Percentiles rank a stretch among this genome's conserved stretches.
These are phyloP conservation scores for Rosa rugosa DNA, from an alignment of 306 rosid species.

Conservation along the genomic window DNA sequence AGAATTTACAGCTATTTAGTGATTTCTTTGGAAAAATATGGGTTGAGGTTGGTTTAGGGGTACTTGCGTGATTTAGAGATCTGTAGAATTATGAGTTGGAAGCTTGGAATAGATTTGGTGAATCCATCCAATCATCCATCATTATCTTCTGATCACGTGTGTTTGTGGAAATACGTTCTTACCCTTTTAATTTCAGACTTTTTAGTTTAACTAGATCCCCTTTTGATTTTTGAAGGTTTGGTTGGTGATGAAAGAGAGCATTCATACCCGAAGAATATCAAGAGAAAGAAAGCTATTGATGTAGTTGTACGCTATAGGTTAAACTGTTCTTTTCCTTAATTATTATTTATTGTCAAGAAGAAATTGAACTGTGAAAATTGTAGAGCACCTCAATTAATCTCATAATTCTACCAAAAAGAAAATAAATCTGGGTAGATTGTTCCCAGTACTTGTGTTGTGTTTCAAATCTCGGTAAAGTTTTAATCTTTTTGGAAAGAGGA, in stretches of 20 bases:
- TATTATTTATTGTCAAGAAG: too few relatives aligned
- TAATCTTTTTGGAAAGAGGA: background rate
- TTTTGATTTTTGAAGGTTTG: background rate
- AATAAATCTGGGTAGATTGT: background rate
- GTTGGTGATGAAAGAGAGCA: background rate
- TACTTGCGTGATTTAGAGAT: constrained; percentile 42
- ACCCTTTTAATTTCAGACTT: constrained; percentile 20
- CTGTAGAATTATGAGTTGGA: background rate
- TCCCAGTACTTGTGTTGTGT: background rate
- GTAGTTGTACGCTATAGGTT: background rate
- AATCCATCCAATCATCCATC: constrained; percentile 1
- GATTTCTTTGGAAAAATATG: background rate
- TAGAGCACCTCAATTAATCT: too few relatives aligned
- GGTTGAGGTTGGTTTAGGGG: constrained; percentile 31
- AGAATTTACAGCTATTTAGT: background rate
- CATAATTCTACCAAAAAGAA: background rate
- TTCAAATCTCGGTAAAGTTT: background rate
- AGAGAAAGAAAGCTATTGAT: background rate
- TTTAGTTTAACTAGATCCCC: background rate
- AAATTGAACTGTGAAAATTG: background rate
- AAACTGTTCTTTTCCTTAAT: background rate
- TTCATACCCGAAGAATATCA: background rate
- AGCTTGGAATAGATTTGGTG: background rate
- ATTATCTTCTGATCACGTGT: constrained; percentile 22
- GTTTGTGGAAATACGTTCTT: constrained; percentile 39